Base-by-base conservation (phyloP, 305 asterid species). In the Fraxinus ornus region DNA sequence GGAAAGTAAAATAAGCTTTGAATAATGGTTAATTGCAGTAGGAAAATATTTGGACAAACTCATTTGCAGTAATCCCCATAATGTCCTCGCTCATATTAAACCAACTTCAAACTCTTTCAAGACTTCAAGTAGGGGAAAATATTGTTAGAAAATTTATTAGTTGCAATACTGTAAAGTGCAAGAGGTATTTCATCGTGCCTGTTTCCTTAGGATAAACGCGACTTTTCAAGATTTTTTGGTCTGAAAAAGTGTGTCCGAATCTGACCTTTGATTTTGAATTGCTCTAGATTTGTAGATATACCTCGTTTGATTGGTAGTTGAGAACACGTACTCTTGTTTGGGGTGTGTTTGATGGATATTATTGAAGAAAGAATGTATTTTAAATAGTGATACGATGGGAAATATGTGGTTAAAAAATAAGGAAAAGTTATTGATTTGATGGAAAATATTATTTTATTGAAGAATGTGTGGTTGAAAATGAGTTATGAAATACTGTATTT, bases 121-220 rank as follows among this genome's bases (percentile, higher is more conserved):
- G 33, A 30, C 33, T 30, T 30, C 33, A 30, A 30, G 33, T 49
- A n/a, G 33, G 80, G 78, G 60, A 82, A 74, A 57, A 52, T 52
- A 52, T 52, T 52, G 62, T n/a, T n/a, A n/a, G n/a, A n/a, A n/a
- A n/a, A n/a, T n/a, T n/a, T n/a, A n/a, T n/a, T n/a, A n/a, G n/a
- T n/a, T n/a, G n/a, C n/a, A n/a, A n/a, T n/a, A n/a, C n/a, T n/a
- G n/a, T n/a, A n/a, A n/a, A n/a, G n/a, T n/a, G n/a, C n/a, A n/a
- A n/a, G 99, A 95, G 97, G 99, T 95, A 87, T 81, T 52, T 26
- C 22, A 28, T 44, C 73, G 72, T 83, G 37, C 82, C 41, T 85
- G 70, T 78, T 79, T 79, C 68, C 72, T 74, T 44, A 35, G 44
- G 52, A 26, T 72, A 55, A 73, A 68, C 21, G 19, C 5, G 41